Base-by-base conservation (phyloP, 129 eudicot species). In the Centella asiatica region DNA sequence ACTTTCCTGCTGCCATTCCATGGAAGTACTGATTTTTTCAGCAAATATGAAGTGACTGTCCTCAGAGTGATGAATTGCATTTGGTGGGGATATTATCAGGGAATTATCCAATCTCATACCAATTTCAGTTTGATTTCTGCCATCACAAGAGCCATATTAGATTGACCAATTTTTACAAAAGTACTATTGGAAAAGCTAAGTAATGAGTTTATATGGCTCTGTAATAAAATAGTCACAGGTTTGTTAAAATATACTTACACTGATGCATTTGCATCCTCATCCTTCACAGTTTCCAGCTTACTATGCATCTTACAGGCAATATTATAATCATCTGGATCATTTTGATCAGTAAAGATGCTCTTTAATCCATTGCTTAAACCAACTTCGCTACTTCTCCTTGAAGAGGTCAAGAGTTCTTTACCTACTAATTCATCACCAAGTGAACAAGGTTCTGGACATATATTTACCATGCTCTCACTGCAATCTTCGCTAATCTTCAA, bases 231-330 rank as follows among this genome's bases (percentile, higher is more conserved):
- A 51, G 58, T 58, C 40, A 49, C 6, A 53, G 22, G 19, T 13
- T 66, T 57, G 72, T 53, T n/a, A 61, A 31, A 54, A 72, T 62
- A 34, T 49, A 73, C 90, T 70, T 76, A 83, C 83, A 18, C 64
- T 65, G 67, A 25, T 17, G 60, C 42, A 44, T 70, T 52, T 71
- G 62, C 74, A 44, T 56, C 72, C 50, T 69, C 50, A 57, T 60
- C 59, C 31, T 57, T 40, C 33, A 15, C n/a, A 42, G 47, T n/a
- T n/a, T n/a, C n/a, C n/a, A n/a, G n/a, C n/a, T n/a, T n/a, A n/a
- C n/a, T n/a, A n/a, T n/a, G n/a, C n/a, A n/a, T n/a, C n/a, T n/a
- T n/a, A n/a, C n/a, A n/a, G n/a, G n/a, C n/a, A n/a, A n/a, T n/a
- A n/a, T n/a, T n/a, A n/a, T n/a, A n/a, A n/a, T n/a, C n/a, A n/a